phyloP scores from a whole-genome alignment of 1,284 basidiomycete genomes.

The Irpex sp. region DNA sequence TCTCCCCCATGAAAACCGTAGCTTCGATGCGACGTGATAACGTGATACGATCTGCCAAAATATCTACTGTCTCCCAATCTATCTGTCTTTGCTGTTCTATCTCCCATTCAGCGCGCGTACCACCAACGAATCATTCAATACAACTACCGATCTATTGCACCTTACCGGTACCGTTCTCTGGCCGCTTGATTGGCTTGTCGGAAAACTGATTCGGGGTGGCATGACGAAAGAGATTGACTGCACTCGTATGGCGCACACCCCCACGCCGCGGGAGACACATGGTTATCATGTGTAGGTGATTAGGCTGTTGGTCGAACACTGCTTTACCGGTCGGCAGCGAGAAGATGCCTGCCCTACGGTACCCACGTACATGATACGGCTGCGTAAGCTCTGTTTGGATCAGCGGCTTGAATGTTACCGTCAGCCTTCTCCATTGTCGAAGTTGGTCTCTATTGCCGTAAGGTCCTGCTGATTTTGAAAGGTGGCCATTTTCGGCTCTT shows the following conservation, averaged over 20 bases:
- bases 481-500: neutral
- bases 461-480: neutral
- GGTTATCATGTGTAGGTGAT: neutral
- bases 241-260: neutral
- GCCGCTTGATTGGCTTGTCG: neutral
- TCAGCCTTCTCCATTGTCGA: neutral
- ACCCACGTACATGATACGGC: neutral
- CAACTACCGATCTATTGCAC: neutral
- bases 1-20: neutral
- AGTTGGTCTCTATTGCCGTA: neutral
- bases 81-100: neutral
- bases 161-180: neutral
- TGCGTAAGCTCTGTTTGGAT: neutral
- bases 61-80: neutral
- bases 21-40: neutral
- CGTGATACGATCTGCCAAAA: conserved; percentile 3
- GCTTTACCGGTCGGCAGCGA: conserved; percentile 1
- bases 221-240: neutral
- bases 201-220: neutral
- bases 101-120: neutral
- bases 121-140: neutral
- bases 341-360: neutral
- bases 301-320: conserved; percentile 1
- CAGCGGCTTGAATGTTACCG: neutral
- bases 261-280: neutral